Conservation (phyloP, 2,329 filamentous ascomycete species). For the Pyrenochaeta sp. region DNA sequence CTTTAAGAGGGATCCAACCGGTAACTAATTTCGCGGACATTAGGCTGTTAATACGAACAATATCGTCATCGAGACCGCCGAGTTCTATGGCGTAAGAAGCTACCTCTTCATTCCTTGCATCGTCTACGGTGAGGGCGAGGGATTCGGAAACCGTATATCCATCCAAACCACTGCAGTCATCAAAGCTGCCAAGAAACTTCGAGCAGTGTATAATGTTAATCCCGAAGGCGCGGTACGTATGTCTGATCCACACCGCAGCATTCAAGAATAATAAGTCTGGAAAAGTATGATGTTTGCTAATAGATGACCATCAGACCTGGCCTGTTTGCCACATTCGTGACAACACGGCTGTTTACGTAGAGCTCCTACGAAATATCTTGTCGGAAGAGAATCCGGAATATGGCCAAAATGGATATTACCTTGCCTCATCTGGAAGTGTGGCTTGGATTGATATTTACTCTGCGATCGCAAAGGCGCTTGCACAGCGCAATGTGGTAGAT, state of each 20-base stretch:
- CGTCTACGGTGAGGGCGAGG: conserved; percentile 60
- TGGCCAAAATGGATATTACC: conserved; percentile 60
- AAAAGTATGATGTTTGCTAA: background rate
- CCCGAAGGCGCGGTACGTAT: conserved; percentile 41
- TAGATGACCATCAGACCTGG: conserved; percentile 52
- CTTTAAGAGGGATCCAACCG: background rate
- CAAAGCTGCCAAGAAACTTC: conserved; percentile 52
- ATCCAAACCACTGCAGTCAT: conserved; percentile 62
- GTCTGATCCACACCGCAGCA: background rate
- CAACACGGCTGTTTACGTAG: conserved; percentile 57
- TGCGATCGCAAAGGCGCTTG: conserved; percentile 55
- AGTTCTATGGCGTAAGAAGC: conserved; percentile 54
- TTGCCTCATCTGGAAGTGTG: conserved; percentile 59
- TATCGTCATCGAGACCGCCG: conserved; percentile 55
- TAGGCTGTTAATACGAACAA: conserved; percentile 55
- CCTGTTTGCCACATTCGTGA: conserved; percentile 63
- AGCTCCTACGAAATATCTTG: conserved; percentile 57
- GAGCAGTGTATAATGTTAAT: conserved; percentile 51
- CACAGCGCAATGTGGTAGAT: conserved; percentile 51
- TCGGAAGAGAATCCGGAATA: conserved; percentile 46
- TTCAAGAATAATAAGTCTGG: background rate
- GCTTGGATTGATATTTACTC: conserved; percentile 62
- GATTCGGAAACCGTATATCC: conserved; percentile 61
- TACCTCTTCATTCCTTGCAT: conserved; percentile 66
- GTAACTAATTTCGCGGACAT: background rate